Evolutionary conservation across 768 basidiomycete genomes (phyloP), one percentile per base, ranked within the genome.

Genomic region (Mycena vitilis): DNA sequence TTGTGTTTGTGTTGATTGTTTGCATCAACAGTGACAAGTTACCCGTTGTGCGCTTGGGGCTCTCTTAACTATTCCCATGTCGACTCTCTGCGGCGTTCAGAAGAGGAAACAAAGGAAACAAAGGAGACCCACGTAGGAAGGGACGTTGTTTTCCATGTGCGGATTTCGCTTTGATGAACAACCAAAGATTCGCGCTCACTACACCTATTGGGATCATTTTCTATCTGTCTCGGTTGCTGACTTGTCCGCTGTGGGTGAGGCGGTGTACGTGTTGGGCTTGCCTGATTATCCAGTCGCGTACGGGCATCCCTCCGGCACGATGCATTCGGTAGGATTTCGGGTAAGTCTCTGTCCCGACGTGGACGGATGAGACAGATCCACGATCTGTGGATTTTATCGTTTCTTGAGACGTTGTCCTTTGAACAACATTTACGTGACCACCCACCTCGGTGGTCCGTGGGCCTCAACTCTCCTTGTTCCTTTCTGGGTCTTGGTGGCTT

Each of bases 41-140:
- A n/a, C 47, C 38, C 52, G 53, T 37, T 22, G 18, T 10, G 30
- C n/a, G 34, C 20, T 42, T 16, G 44, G 36, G 2, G 40, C 25
- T 40, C 25, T 40, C 60, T 64, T 38, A 30, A 9, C n/a, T 1
- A 58, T 65, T 65, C 40, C 56, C 64, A 58, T 65, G 49, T 65
- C 63, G 48, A 57, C 63, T 64, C 55, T n/a, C n/a, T n/a, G n/a
- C n/a, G n/a, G n/a, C n/a, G n/a, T n/a, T n/a, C n/a, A n/a, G n/a
- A n/a, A n/a, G n/a, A n/a, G n/a, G n/a, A n/a, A n/a, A n/a, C n/a
- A n/a, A n/a, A n/a, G n/a, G 38, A 18, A n/a, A 22, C 45, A 44
- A 20, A 42, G n/a, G 44, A 47, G 23, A 18, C n/a, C 15, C 45
- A 16, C 20, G 65, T 60, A 45, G 65, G 16, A 37, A 34, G 57